These are phyloP conservation scores for Boletus eberwhitei DNA, from an alignment of 768 basidiomycete species.

Conservation along the genomic window DNA sequence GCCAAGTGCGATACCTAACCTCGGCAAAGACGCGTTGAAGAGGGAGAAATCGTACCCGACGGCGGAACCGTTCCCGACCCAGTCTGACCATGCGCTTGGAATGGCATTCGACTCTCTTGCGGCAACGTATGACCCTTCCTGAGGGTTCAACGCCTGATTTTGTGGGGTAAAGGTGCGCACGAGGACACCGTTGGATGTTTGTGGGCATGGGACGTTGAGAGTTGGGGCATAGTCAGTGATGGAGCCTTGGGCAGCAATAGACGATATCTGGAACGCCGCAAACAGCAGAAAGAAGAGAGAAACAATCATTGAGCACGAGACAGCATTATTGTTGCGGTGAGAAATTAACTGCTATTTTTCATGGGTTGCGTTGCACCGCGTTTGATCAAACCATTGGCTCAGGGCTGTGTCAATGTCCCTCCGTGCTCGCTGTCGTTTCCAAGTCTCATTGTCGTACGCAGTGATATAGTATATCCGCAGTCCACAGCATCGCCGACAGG, in stretches of 20 bases:
- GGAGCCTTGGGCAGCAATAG: slow-evolving; percentile 10
- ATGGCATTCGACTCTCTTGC: slow-evolving; percentile 40
- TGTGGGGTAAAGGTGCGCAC: slow-evolving; percentile 50
- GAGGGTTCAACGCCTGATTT: slow-evolving; percentile 48
- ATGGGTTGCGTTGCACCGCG: slow-evolving; percentile 6
- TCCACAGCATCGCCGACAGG: background rate
- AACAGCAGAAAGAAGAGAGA: background rate
- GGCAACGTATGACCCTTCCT: slow-evolving; percentile 47
- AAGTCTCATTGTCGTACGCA: background rate
- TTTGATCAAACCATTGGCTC: slow-evolving; percentile 4
- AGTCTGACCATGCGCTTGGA: slow-evolving; percentile 51
- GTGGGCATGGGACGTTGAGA: slow-evolving; percentile 48
- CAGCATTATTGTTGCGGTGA: slow-evolving; percentile 6
- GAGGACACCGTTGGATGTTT: slow-evolving; percentile 39
- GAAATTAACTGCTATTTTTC: background rate
- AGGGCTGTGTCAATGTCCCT: slow-evolving; percentile 3
- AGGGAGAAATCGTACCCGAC: slow-evolving; percentile 51
- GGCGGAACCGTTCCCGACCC: slow-evolving; percentile 53
- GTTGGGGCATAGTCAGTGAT: slow-evolving; percentile 53
- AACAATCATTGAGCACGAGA: slow-evolving; percentile 5
- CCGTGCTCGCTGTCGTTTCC: background rate
- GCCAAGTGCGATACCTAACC: slow-evolving; percentile 61
- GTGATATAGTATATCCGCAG: too few species aligned
- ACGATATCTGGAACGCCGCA: background rate
- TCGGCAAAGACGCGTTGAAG: slow-evolving; percentile 44